phyloP scores from a whole-genome alignment of 148 eudicot genomes.

The Chenopodium formosanum region DNA sequence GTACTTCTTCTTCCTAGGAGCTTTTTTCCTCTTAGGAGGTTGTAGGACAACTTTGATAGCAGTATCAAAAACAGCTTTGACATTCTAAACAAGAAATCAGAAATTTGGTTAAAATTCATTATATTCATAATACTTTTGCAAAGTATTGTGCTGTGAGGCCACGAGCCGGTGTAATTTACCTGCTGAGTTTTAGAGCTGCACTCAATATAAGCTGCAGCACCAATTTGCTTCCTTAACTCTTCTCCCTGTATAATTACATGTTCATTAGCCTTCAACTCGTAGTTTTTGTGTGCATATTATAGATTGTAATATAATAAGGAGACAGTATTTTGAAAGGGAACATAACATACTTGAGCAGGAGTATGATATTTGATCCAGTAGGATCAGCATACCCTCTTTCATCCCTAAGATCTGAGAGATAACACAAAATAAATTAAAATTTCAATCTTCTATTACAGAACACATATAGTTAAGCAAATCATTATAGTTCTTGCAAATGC shows the following conservation, averaged over 20 bases:
- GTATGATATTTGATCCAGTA: conserved; percentile 66
- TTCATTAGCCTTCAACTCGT: neutral
- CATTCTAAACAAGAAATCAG: conserved; percentile 53
- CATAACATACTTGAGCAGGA: conserved; percentile 62
- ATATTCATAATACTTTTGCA: neutral
- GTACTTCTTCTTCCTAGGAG: conserved; percentile 51
- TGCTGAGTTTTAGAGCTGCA: conserved; percentile 99
- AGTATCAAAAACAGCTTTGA: conserved; percentile 81
- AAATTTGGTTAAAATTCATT: neutral
- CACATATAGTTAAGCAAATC: neutral
- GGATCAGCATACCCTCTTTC: conserved; percentile 84
- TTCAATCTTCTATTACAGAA: neutral
- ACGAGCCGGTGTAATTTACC: conserved; percentile 39
- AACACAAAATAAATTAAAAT: neutral
- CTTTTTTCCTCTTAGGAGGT: conserved; percentile 86
- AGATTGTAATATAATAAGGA: neutral
- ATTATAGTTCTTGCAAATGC: neutral
- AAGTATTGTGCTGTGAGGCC: neutral
- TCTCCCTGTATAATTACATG: conserved; percentile 58
- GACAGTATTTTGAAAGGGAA: neutral
- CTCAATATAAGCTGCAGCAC: conserved; percentile 93
- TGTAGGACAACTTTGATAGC: conserved; percentile 95
- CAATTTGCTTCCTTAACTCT: conserved; percentile 94
- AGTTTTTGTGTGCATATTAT: neutral
- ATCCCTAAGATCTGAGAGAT: conserved; percentile 72